phyloP scores from a whole-genome alignment of 2,329 filamentous ascomycete species.

The Fusarium caatingaense region DNA sequence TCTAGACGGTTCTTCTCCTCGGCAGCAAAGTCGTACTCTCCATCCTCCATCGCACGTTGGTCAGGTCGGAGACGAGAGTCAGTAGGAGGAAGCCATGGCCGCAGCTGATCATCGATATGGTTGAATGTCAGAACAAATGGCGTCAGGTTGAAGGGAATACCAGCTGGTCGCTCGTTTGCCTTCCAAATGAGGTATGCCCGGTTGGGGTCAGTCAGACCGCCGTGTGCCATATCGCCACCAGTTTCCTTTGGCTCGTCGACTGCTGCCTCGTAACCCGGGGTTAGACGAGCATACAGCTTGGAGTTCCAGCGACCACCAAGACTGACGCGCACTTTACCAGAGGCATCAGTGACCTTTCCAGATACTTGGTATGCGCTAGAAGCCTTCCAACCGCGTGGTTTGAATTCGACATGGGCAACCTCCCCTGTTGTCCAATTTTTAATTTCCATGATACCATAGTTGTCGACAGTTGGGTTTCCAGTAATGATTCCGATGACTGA shows the following conservation, averaged over 20 bases:
- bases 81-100: constrained; percentile 84
- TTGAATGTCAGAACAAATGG: constrained; percentile 97
- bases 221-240: constrained; percentile 53
- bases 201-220: constrained; percentile 71
- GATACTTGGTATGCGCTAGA: constrained; percentile 89
- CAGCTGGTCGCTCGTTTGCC: constrained; percentile 80
- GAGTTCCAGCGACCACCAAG: constrained; percentile 98
- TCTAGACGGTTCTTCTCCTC: constrained; percentile 95
- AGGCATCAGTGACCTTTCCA: constrained; percentile 84
- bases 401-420: constrained; percentile 90
- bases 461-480: constrained; percentile 95
- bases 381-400: constrained; percentile 94
- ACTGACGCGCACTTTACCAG: constrained; percentile 86
- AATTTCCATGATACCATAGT: constrained; percentile 96
- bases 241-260: constrained; percentile 67
- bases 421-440: constrained; percentile 98
- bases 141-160: constrained; percentile 96
- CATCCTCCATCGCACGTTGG: constrained; percentile 98
- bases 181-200: constrained; percentile 95
- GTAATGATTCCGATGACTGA: constrained; percentile 99
- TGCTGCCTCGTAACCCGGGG: constrained; percentile 86
- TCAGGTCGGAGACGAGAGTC: constrained; percentile 94
- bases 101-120: constrained; percentile 85
- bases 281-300: constrained; percentile 92
- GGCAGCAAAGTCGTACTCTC: constrained; percentile 94